Percentiles rank a stretch among this genome's conserved stretches.
These are phyloP conservation scores for Juncus inflexus DNA, from an alignment of 176 grass and related monocot species.

Conservation along the genomic window DNA sequence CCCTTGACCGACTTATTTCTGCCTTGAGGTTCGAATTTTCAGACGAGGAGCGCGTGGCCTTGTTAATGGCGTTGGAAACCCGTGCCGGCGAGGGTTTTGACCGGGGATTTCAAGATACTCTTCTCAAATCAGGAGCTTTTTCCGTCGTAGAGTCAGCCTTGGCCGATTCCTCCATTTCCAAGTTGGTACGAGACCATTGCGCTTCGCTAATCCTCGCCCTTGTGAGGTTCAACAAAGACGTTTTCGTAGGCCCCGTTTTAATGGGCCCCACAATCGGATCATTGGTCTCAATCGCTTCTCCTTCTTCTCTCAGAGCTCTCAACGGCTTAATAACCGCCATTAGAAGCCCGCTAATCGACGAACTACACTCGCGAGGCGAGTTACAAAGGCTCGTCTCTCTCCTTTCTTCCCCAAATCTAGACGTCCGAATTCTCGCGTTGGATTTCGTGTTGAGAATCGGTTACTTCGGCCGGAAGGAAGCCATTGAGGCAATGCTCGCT, in stretches of 20 bases:
- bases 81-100: constrained; percentile 52
- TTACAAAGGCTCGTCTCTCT: constrained; percentile 57
- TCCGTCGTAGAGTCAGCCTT: constrained; percentile 43
- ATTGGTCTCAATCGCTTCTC: constrained; percentile 37
- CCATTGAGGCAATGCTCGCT: constrained; percentile 59
- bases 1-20: constrained; percentile 44
- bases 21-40: constrained; percentile 29
- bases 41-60: not conserved
- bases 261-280: constrained; percentile 62
- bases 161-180: constrained; percentile 17
- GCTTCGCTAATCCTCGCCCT: constrained; percentile 52
- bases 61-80: constrained; percentile 38
- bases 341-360: constrained; percentile 76
- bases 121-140: constrained; percentile 67
- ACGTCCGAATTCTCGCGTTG: constrained; percentile 41
- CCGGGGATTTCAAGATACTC: constrained; percentile 47
- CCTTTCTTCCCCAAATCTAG: constrained; percentile 41
- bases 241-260: constrained; percentile 72
- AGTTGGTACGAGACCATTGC: constrained; percentile 42
- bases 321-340: constrained; percentile 54
- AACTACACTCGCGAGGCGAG: constrained; percentile 59
- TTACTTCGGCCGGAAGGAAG: constrained; percentile 68
- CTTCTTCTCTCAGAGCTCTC: constrained; percentile 45
- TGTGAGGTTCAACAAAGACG: constrained; percentile 87
- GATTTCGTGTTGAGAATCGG: constrained; percentile 53